Evolutionary conservation across 805 yeast genomes (phyloP).

Genomic region (Saccharomycopsis fermentans): DNA sequence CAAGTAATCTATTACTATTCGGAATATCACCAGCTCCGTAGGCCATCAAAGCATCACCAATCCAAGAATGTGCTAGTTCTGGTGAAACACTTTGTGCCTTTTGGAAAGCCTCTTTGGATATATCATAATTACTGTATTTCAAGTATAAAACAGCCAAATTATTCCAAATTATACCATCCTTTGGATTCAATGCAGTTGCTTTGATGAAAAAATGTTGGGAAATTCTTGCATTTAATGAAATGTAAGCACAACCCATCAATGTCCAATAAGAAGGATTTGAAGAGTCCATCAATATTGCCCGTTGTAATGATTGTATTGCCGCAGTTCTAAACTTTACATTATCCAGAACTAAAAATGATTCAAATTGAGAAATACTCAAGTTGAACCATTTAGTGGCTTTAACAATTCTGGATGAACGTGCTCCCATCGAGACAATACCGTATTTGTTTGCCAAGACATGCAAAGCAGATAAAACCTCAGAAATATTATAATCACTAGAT

Average conservation of each 20-base stretch:
- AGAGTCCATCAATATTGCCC: constrained; percentile 62
- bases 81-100: constrained; percentile 81
- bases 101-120: constrained; percentile 63
- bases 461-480: constrained; percentile 18
- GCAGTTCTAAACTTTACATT: constrained; percentile 30
- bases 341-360: constrained; percentile 29
- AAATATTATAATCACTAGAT: background rate
- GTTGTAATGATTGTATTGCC: constrained; percentile 50
- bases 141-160: constrained; percentile 74
- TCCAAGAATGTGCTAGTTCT: constrained; percentile 65
- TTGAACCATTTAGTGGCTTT: constrained; percentile 55
- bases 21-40: constrained; percentile 39
- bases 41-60: constrained; percentile 66
- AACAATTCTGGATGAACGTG: constrained; percentile 34
- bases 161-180: constrained; percentile 65
- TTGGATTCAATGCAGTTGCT: constrained; percentile 60
- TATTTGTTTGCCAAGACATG: constrained; percentile 39
- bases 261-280: constrained; percentile 70
- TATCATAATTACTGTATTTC: constrained; percentile 51
- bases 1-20: constrained; percentile 49
- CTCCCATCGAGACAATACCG: constrained; percentile 27
- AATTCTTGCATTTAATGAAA: constrained; percentile 52
- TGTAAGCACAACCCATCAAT: constrained; percentile 68
- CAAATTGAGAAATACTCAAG: constrained; percentile 55
- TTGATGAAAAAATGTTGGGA: constrained; percentile 91